Evolutionary conservation across 73 alveolate species (phyloP).

Genomic region (Paramecium pentaurelia): DNA sequence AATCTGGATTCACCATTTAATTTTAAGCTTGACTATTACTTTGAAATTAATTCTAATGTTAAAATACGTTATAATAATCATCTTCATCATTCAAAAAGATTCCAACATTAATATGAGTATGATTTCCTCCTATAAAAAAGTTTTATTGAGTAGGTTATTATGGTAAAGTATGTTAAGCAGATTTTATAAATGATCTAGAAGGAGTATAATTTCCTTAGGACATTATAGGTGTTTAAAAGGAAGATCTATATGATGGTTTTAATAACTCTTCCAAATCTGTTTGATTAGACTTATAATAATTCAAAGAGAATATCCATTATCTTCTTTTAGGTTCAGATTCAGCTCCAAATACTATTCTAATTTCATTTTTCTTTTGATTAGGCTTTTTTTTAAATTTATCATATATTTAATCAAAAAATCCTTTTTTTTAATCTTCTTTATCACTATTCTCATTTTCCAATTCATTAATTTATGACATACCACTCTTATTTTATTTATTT

Average conservation of each 20-base stretch:
- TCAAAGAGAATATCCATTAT: slow-evolving; percentile 33
- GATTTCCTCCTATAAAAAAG: slow-evolving; percentile 33
- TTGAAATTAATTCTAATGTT: neutral
- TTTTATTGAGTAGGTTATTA: neutral
- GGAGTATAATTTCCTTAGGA: slow-evolving; percentile 29
- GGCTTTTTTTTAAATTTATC: slow-evolving; percentile 35
- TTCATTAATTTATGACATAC: slow-evolving; percentile 17
- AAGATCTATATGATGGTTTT: neutral
- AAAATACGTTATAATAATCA: slow-evolving; percentile 1
- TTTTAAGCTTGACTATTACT: neutral
- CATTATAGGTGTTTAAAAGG: slow-evolving; percentile 29
- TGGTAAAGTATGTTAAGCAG: neutral
- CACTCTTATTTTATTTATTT: neutral
- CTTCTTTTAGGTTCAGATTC: slow-evolving; percentile 51
- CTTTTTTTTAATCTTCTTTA: slow-evolving; percentile 27
- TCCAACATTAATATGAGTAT: slow-evolving; percentile 34
- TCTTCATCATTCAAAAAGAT: slow-evolving; percentile 13
- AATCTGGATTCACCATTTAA: neutral
- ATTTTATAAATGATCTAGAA: neutral
- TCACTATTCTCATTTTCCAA: slow-evolving; percentile 43
- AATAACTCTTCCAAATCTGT: slow-evolving; percentile 19
- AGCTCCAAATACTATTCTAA: slow-evolving; percentile 38
- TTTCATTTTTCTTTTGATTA: neutral
- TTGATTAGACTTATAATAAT: neutral
- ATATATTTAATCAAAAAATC: slow-evolving; percentile 21